Conservation (phyloP, 2,329 filamentous ascomycete species). For the Aspergillus uvarum region DNA sequence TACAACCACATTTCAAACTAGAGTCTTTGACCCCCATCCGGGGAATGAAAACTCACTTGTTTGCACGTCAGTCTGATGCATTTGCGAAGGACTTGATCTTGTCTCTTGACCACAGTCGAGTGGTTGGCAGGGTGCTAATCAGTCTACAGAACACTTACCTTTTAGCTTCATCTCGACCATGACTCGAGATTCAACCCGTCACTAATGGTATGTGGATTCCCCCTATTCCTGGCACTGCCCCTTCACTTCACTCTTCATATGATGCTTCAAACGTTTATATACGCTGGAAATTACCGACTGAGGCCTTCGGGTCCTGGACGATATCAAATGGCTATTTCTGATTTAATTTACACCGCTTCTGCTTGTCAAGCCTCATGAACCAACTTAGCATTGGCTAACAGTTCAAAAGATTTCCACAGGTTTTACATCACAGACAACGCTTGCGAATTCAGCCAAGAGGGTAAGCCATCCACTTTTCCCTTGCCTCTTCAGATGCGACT, state of each 20-base stretch:
- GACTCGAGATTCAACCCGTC: not conserved
- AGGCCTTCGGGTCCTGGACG: slow-evolving; percentile 69
- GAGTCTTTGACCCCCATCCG: slow-evolving; percentile 85
- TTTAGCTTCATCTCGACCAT: not conserved
- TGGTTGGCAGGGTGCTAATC: slow-evolving; percentile 11
- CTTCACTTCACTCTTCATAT: slow-evolving; percentile 35
- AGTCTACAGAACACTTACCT: not conserved
- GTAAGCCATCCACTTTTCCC: slow-evolving; percentile 24
- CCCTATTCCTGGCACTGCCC: slow-evolving; percentile 33
- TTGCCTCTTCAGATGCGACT: slow-evolving; percentile 3
- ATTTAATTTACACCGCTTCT: slow-evolving; percentile 42
- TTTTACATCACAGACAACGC: not conserved
- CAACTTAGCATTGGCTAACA: slow-evolving; percentile 17
- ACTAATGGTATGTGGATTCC: slow-evolving; percentile 26
- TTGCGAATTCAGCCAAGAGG: slow-evolving; percentile 1
- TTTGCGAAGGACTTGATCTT: slow-evolving; percentile 14
- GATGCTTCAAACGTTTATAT: slow-evolving; percentile 60
- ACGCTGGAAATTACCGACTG: slow-evolving; percentile 98
- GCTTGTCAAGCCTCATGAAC: slow-evolving; percentile 16
- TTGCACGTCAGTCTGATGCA: slow-evolving; percentile 91
- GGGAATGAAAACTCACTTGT: slow-evolving; percentile 73
- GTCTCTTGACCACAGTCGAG: not conserved
- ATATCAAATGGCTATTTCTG: slow-evolving; percentile 85
- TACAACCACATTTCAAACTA: slow-evolving; percentile 76
- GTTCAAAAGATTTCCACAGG: slow-evolving; percentile 16